These are phyloP conservation scores for Boletus semigastroideus DNA, from an alignment of 1,284 basidiomycete species.

Conservation along the genomic window DNA sequence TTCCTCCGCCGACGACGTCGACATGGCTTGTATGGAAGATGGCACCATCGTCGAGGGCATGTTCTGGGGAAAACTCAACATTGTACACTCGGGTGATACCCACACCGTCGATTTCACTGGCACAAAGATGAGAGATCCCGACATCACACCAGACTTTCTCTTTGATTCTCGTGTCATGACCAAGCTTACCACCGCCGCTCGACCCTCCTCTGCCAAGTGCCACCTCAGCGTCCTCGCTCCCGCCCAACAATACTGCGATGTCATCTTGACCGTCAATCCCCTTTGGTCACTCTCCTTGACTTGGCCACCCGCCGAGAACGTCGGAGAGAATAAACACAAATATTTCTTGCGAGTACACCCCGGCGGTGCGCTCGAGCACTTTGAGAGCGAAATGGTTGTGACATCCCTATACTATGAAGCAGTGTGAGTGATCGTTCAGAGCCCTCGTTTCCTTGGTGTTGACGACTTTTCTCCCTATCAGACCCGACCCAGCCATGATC, in stretches of 20 bases:
- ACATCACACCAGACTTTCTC: constrained; percentile 63
- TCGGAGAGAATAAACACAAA: constrained; percentile 70
- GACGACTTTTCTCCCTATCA: constrained; percentile 30
- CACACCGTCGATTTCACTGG: constrained; percentile 80
- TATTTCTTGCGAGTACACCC: constrained; percentile 78
- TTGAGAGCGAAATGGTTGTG: constrained; percentile 70
- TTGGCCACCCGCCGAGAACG: constrained; percentile 71
- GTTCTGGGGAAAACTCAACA: constrained; percentile 82
- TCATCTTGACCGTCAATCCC: constrained; percentile 63
- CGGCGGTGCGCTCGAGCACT: constrained; percentile 77
- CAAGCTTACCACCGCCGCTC: constrained; percentile 68
- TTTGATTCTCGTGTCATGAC: constrained; percentile 73
- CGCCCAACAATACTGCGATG: constrained; percentile 70
- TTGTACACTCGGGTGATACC: constrained; percentile 70
- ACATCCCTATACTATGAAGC: constrained; percentile 81
- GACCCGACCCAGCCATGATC: constrained; percentile 69
- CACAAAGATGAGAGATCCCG: constrained; percentile 60
- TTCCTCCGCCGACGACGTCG: constrained; percentile 70
- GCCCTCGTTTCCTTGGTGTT: neutral
- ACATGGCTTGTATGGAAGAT: constrained; percentile 86
- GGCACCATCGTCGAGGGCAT: constrained; percentile 76
- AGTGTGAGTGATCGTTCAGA: constrained; percentile 45
- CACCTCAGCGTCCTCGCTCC: constrained; percentile 71
- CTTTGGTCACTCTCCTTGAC: constrained; percentile 70
- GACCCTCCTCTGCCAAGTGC: constrained; percentile 71